Base-by-base conservation (phyloP, 352 stramenopile genomes). In the Aphanomyces stellatus region DNA sequence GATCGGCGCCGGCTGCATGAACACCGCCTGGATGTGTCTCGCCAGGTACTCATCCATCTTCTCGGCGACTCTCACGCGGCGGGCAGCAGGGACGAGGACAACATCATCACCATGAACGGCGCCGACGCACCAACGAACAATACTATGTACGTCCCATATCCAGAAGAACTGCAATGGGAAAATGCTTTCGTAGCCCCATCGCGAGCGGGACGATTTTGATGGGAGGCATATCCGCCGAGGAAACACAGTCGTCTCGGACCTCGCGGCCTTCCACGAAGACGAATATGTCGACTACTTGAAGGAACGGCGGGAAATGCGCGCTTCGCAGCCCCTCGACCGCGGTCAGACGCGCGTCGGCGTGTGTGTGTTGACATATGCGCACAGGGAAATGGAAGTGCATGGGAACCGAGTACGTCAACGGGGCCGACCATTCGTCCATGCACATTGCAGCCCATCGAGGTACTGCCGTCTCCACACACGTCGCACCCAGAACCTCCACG, bases 371-470 rank as follows among this genome's bases (percentile, higher is more conserved):
- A 53, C 10, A 53, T 22, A 24, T 17, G 6, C 19, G n/a, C 28
- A 17, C 37, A 67, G 60, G 60, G 1, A 67, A 57, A 57, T 67
- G 60, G 60, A 67, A 67, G 24, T 67, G 60, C 49, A 67, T 67
- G 43, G 60, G 60, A 24, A 67, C 60, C 11, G 22, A 43, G 19
- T 43, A 33, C 17, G 33, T 67, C 13, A n/a, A 48, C n/a, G 60
- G 46, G 4, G 60, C 2, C 30, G 34, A 67, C 8, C 60, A 67
- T 27, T 25, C 60, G 37, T 67, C 27, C 8, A 19, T 67, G 31
- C 41, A 67, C 35, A 30, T 67, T 34, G 49, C 49, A 30, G 49
- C 25, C 17, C 49, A 30, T 37, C 25, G 17, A 37, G 49, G 49
- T 57, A 22, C 25, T 11, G 19, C 7, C 33, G 19, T 57, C 49